Evolutionary conservation across 2,329 filamentous ascomycete genomes (phyloP), one percentile per base, ranked within the genome.

Genomic region (Diaporthe sp.): DNA sequence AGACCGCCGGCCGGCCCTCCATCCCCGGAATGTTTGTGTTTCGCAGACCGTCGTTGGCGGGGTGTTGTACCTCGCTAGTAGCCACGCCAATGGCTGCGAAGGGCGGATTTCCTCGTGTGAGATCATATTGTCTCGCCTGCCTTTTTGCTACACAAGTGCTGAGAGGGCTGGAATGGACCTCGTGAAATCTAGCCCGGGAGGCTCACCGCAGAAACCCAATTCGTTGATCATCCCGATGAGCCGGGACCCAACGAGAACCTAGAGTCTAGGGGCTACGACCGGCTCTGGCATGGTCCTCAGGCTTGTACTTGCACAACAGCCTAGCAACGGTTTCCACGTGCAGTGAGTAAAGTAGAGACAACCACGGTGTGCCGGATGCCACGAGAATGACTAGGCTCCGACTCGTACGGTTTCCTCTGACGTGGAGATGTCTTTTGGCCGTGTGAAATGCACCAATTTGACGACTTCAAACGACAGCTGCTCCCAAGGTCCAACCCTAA

Each of bases 1-100:
- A 64, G 69, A 72, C 69, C 69, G 57, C 45, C 57, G 70, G 70
- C 57, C 69, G 69, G 57, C 70, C 45, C 57, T 72, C 70, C 57
- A 64, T 61, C 45, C 45, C 57, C 40, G 33, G 40, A 54, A 28
- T 55, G 57, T 42, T 54, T 64, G 35, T 71, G 70, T 72, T 64
- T 72, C 69, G 50, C 40, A 22, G n/a, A 15, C 60, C 9, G 57
- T 68, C 47, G 25, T 15, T 13, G 54, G 28, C 47, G 45, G 45
- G 30, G 7, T 45, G 35, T 2, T 64, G 57, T 9, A 28, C 45
- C 33, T 64, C 35, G n/a, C n/a, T 68, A 33, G 33, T 28, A 22
- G 54, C 45, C 64, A 54, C 33, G 8, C 25, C 25, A 28, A 9
- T 40, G 33, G 64, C 33, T 38, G 10, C 47, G n/a, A 40, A 52